Evolutionary conservation across 805 yeast species (phyloP), one percentile per base, ranked within the genome.

Genomic region (Nakazawaea populi): DNA sequence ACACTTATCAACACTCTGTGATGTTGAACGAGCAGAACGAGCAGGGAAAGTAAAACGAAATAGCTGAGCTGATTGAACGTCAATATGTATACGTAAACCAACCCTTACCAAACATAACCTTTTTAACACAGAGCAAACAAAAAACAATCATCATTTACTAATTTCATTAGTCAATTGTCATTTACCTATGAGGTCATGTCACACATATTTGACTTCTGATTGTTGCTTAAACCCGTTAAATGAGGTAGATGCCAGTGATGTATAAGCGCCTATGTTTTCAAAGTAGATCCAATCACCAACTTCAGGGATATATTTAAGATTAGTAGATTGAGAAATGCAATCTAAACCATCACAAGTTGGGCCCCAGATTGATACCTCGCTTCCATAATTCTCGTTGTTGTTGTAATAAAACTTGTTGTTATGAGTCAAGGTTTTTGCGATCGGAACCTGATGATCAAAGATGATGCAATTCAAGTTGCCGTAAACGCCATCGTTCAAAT

Each of bases 341-440:
- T 92, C 99, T 55, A 92, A 74, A 3, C 97, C 97, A 69, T 92
- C 99, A 71, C 99, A 92, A 18, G 98, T 92, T 43, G 98, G 99
- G 5, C 99, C 99, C 99, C 99, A 92, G 54, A 94, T 76, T 4
- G 96, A 87, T 48, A 78, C 85, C 4, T 47, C 59, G 18, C 56
- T 49, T 11, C 58, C 57, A 49, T 46, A 55, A 7, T 38, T 40
- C 27, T 42, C 42, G 1, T 64, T 51, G 9, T 52, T 49, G 2
- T 65, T 52, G 58, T 74, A 77, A 54, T 67, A 67, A 63, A 75
- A 79, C 43, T 72, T 63, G 42, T 76, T 75, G 39, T 73, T 66
- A 55, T 82, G 83, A 44, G 80, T 73, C 53, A 91, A 73, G 5
- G 88, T 86, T 56, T 71, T 73, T 9, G 96, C 87, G 39, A 67